A percentile compares a stretch with the other conserved stretches of the same genome.
These are phyloP conservation scores for Podaxis pistillaris DNA, from an alignment of 768 basidiomycete species.

Conservation along the genomic window DNA sequence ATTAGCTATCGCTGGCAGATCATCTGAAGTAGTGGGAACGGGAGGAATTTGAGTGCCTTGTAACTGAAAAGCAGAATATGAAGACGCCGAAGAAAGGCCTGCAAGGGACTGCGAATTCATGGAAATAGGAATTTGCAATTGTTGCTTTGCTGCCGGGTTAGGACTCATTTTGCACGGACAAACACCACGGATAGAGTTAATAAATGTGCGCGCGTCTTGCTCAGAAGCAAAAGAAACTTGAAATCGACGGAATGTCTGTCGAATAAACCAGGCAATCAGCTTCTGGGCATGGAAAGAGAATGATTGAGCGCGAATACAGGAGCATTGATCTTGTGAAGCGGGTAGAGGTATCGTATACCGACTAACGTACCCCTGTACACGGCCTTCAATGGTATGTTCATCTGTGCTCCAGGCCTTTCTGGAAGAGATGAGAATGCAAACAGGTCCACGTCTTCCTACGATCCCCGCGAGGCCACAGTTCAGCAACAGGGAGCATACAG, in stretches of 20 bases:
- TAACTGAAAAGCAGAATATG: not conserved
- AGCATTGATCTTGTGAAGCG: constrained; percentile 28
- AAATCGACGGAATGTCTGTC: constrained; percentile 71
- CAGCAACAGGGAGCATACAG: constrained; percentile 7
- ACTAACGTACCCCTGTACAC: constrained; percentile 74
- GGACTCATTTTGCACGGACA: constrained; percentile 74
- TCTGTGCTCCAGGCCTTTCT: constrained; percentile 24
- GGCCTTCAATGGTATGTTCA: constrained; percentile 68
- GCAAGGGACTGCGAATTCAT: not conserved
- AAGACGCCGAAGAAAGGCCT: not conserved
- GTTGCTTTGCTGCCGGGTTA: constrained; percentile 9
- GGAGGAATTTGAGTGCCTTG: not conserved
- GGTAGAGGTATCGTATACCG: constrained; percentile 72
- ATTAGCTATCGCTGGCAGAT: not conserved
- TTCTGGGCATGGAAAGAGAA: not conserved
- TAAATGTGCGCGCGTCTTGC: constrained; percentile 50
- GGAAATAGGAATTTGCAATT: not conserved
- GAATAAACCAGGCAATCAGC: constrained; percentile 1
- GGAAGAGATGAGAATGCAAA: constrained; percentile 58
- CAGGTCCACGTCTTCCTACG: constrained; percentile 76
- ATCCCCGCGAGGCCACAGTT: not conserved
- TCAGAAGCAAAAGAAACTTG: constrained; percentile 66
- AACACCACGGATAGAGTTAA: constrained; percentile 59
- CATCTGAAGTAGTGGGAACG: too few species aligned
- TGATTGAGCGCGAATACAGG: constrained; percentile 1